These are phyloP conservation scores for Apiotrichum sp. DNA, from an alignment of 1,284 basidiomycete species.

Conservation along the genomic window DNA sequence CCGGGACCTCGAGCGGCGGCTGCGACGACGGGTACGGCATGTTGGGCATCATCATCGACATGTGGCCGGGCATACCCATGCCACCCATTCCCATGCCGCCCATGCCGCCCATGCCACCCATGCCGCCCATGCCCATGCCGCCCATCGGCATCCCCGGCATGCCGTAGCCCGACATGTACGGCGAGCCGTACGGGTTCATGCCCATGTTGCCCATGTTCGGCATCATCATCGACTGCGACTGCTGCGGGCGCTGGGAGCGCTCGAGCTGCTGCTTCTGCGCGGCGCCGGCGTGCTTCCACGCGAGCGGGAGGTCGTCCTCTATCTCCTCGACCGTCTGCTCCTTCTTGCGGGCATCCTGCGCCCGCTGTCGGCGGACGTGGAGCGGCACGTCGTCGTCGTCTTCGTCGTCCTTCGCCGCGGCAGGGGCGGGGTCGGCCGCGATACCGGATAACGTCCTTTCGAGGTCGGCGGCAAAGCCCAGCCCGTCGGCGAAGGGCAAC, in stretches of 20 bases:
- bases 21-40: not conserved
- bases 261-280: conserved; percentile 6
- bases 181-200: not conserved
- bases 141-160: conserved; percentile 6
- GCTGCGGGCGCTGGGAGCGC: not conserved
- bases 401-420: conserved; percentile 2
- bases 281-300: conserved; percentile 33
- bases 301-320: conserved; percentile 40
- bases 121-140: conserved; percentile 10
- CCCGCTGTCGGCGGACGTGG: conserved; percentile 8
- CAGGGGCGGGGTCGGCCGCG: not conserved
- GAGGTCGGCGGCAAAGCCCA: not conserved
- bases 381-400: conserved; percentile 34
- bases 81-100: conserved; percentile 5
- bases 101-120: not conserved
- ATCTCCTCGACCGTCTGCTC: conserved; percentile 19
- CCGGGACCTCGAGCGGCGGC: conserved; percentile 6
- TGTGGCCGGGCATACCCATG: not conserved
- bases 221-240: conserved; percentile 7
- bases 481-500: not conserved
- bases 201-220: conserved; percentile 5
- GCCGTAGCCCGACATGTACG: conserved; percentile 5
- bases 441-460: not conserved
- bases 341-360: not conserved
- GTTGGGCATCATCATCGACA: conserved; percentile 9